Percentiles rank a stretch among this genome's conserved stretches.
Evolutionary conservation across 768 basidiomycete genomes (phyloP).

Genomic region (Fomitopsis serialis): DNA sequence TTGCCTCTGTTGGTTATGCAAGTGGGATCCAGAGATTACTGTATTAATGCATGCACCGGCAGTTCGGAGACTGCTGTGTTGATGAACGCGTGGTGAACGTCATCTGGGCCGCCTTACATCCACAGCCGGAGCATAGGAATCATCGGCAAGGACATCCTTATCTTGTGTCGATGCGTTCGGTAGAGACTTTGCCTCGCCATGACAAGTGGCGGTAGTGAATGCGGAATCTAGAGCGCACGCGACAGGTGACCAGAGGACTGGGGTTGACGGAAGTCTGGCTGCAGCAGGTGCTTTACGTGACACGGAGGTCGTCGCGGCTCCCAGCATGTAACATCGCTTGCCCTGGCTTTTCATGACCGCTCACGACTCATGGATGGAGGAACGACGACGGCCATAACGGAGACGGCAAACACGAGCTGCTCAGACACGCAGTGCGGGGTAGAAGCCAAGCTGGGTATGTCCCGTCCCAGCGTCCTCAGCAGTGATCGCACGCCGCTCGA

Average conservation of each 20-base stretch:
- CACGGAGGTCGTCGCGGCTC: background rate
- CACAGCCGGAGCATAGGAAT: too few relatives aligned
- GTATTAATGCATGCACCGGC: too few relatives aligned
- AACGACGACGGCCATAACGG: background rate
- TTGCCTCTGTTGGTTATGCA: too few relatives aligned
- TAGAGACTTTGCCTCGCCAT: too few relatives aligned
- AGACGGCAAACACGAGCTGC: background rate
- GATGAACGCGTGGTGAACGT: too few relatives aligned
- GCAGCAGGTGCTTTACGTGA: background rate
- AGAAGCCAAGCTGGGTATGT: background rate
- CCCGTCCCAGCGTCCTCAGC: background rate
- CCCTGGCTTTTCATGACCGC: background rate
- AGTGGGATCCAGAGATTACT: too few relatives aligned
- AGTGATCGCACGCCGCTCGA: background rate
- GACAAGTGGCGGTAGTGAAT: too few relatives aligned
- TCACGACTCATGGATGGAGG: background rate
- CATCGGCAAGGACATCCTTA: too few relatives aligned
- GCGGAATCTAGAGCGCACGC: background rate
- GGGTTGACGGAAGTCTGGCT: background rate
- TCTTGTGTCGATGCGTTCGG: too few relatives aligned
- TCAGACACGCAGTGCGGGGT: background rate
- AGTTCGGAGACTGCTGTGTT: too few relatives aligned
- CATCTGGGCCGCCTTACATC: too few relatives aligned
- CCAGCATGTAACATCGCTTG: background rate
- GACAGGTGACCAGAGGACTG: background rate